Base-by-base conservation (phyloP, 345 rosid genomes). In the Tarenaya hassleriana region DNA sequence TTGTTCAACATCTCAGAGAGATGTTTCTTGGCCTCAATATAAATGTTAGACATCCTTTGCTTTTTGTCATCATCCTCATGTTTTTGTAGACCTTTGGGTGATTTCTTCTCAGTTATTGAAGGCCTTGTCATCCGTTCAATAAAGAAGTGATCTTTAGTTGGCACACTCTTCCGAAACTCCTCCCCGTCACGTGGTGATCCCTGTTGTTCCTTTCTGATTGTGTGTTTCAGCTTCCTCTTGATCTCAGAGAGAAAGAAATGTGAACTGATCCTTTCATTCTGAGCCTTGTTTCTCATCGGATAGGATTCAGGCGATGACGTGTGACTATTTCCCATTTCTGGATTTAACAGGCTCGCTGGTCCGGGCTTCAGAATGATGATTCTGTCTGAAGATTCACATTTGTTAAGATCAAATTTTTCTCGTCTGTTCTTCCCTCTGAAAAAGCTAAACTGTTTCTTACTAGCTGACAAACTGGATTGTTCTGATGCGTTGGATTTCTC, bases 11-110 rank as follows among this genome's bases (percentile, higher is more conserved):
- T 78, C 63, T 84, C 96, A 16, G 88, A 80, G 12, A 94, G 80
- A 77, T 86, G 99, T 63, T 82, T 94, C 78, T 73, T 94, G 70
- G 99, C 99, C 73, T 86, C 97, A 40, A 73, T 38, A 44, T 94
- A 88, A 64, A 94, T 81, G 74, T 72, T 74, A 14, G 97, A 73
- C 47, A 70, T 64, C 59, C 81, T 73, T 66, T 66, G 70, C 61
- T 65, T 67, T 29, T 81, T 70, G 58, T 53, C 55, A 17, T 72
- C 69, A 18, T 38, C 55, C 52, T 51, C 64, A 52, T 60, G 68
- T 34, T 46, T 50, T 24, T 65, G 77, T n/a, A 12, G 34, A 46
- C 46, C 56, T 16, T 68, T 76, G 37, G 75, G 79, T 60, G 63
- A 60, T 56, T 71, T 79, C 42, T 67, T 75, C 62, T 52, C 61